Percentiles rank a stretch among this genome's conserved stretches.
These are phyloP conservation scores for Arthroderma sp. DNA, from an alignment of 2,329 filamentous ascomycete genomes.

Conservation along the genomic window DNA sequence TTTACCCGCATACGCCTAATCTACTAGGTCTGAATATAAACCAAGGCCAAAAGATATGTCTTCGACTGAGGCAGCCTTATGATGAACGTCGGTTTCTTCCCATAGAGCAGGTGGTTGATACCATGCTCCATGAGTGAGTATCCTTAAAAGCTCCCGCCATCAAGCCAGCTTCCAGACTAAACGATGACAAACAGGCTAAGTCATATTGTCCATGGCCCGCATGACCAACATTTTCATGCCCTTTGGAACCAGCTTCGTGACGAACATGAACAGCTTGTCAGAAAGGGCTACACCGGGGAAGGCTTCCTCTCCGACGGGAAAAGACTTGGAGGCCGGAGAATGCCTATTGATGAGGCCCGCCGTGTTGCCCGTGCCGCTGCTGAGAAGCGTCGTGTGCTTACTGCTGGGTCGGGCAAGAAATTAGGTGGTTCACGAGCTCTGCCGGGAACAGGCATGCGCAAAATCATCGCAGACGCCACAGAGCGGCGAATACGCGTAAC, in stretches of 20 bases:
- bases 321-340: slow-evolving; percentile 52
- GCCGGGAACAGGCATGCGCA: slow-evolving; percentile 56
- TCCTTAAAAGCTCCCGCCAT: not conserved
- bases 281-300: slow-evolving; percentile 82
- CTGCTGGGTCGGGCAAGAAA: slow-evolving; percentile 53
- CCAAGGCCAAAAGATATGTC: slow-evolving; percentile 61
- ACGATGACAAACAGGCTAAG: slow-evolving; percentile 39
- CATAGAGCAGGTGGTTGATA: slow-evolving; percentile 69
- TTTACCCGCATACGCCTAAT: slow-evolving; percentile 62
- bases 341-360: slow-evolving; percentile 61
- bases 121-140: slow-evolving; percentile 71
- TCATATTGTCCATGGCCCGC: slow-evolving; percentile 75
- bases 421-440: slow-evolving; percentile 51
- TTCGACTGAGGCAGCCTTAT: slow-evolving; percentile 64
- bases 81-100: slow-evolving; percentile 67
- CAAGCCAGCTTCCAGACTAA: slow-evolving; percentile 8
- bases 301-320: slow-evolving; percentile 68
- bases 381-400: slow-evolving; percentile 50
- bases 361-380: slow-evolving; percentile 61
- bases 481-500: slow-evolving; percentile 54
- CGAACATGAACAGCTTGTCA: slow-evolving; percentile 61
- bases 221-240: slow-evolving; percentile 69
- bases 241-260: slow-evolving; percentile 83
- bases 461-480: slow-evolving; percentile 57
- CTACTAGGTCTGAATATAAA: slow-evolving; percentile 74